These are phyloP conservation scores for Fusarium chuoi DNA, from an alignment of 2,329 filamentous ascomycete species.

Conservation along the genomic window DNA sequence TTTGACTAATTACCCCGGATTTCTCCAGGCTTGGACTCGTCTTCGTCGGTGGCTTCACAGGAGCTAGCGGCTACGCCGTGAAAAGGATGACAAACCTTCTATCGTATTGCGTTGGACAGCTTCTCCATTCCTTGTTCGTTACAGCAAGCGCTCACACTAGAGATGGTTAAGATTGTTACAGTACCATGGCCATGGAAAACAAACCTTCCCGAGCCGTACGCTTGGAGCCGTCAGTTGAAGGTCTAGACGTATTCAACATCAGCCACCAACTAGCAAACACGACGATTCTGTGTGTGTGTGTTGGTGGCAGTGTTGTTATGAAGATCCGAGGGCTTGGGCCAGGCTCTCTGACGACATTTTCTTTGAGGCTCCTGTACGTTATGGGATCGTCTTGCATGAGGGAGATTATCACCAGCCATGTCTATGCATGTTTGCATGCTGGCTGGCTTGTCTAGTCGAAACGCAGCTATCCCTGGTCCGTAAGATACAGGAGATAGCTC, in stretches of 20 bases:
- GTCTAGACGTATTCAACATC: neutral
- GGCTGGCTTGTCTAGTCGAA: slow-evolving; percentile 21
- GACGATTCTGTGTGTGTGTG: neutral
- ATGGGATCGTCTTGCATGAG: slow-evolving; percentile 19
- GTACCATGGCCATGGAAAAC: slow-evolving; percentile 24
- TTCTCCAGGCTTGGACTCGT: slow-evolving; percentile 24
- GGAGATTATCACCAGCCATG: slow-evolving; percentile 8
- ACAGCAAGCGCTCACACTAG: slow-evolving; percentile 2
- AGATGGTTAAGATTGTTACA: slow-evolving; percentile 16
- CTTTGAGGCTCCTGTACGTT: slow-evolving; percentile 13
- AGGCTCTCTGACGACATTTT: slow-evolving; percentile 25
- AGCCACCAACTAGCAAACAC: slow-evolving; percentile 27
- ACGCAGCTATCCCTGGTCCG: slow-evolving; percentile 16
- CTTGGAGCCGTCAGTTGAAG: slow-evolving; percentile 9
- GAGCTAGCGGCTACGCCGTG: slow-evolving; percentile 22
- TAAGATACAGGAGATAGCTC: neutral
- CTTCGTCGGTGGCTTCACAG: slow-evolving; percentile 19
- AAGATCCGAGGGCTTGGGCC: slow-evolving; percentile 29
- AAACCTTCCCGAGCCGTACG: slow-evolving; percentile 14
- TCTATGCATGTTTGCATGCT: slow-evolving; percentile 11
- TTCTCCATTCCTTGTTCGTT: neutral
- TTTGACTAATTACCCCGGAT: slow-evolving; percentile 31
- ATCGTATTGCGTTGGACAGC: neutral
- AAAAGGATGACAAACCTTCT: neutral
- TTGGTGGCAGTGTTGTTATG: slow-evolving; percentile 8